Percentiles rank a stretch among this genome's conserved stretches.
Conservation (phyloP, 441 rosid species). For the Brassica balearica region DNA sequence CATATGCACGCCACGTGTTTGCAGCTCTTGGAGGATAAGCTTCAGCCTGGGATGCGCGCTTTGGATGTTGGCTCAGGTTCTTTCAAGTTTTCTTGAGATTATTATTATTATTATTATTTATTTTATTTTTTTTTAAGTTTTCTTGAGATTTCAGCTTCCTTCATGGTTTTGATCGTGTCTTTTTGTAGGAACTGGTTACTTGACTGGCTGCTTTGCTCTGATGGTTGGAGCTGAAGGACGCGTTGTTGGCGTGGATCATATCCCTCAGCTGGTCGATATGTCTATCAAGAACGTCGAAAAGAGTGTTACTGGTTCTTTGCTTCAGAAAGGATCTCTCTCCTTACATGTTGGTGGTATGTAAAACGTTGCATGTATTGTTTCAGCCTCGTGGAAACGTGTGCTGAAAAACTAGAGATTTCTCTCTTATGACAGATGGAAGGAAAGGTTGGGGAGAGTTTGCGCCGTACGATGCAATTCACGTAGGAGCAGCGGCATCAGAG, state of each 20-base stretch:
- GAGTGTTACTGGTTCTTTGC: conserved; percentile 75
- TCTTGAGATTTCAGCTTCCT: background rate
- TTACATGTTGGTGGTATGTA: conserved; percentile 84
- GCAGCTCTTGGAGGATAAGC: conserved; percentile 74
- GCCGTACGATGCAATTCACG: conserved; percentile 91
- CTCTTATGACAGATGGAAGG: conserved; percentile 72
- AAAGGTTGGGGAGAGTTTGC: conserved; percentile 85
- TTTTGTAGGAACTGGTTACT: conserved; percentile 82
- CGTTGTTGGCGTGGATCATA: conserved; percentile 91
- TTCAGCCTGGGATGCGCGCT: conserved; percentile 88
- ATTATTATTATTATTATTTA: no score
- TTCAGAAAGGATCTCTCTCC: conserved; percentile 75
- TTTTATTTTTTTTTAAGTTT: background rate
- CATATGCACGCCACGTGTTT: conserved; percentile 98
- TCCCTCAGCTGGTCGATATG: conserved; percentile 70
- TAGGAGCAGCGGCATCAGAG: conserved; percentile 97
- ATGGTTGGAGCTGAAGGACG: conserved; percentile 91
- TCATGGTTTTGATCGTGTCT: background rate
- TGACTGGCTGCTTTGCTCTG: conserved; percentile 89
- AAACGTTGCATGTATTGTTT: conserved; percentile 6
- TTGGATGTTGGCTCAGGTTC: conserved; percentile 97
- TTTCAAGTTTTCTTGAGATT: background rate
- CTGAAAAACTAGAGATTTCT: background rate
- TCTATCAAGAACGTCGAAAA: conserved; percentile 72
- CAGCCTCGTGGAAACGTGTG: background rate